Evolutionary conservation across 352 stramenopile genomes (phyloP).

Genomic region (Pythium brassicae): DNA sequence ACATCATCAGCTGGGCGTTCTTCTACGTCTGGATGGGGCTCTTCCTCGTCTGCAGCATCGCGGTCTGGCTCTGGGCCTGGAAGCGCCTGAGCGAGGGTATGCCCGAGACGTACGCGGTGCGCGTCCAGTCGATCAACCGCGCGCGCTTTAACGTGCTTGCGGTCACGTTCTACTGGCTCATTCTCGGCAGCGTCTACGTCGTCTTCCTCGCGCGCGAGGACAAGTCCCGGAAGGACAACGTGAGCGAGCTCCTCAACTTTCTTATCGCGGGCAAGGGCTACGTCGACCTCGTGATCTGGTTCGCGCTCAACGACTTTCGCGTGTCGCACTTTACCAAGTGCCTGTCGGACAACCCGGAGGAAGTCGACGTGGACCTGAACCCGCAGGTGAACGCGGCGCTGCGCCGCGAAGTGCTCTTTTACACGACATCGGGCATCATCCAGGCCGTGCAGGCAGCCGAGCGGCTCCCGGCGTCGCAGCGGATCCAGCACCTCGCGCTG

Average conservation of each 20-base stretch:
- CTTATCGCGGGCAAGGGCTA: slow-evolving; percentile 85
- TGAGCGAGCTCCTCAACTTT: slow-evolving; percentile 82
- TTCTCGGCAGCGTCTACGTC: slow-evolving; percentile 76
- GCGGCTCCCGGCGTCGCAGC: slow-evolving; percentile 63
- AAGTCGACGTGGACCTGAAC: slow-evolving; percentile 80
- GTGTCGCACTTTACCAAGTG: slow-evolving; percentile 73
- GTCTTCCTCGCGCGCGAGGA: slow-evolving; percentile 59
- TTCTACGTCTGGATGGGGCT: slow-evolving; percentile 87
- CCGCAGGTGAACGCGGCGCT: slow-evolving; percentile 87
- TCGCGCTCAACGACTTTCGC: slow-evolving; percentile 83
- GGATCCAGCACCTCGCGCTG: slow-evolving; percentile 80
- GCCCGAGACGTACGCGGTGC: slow-evolving; percentile 82
- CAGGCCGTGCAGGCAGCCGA: slow-evolving; percentile 81
- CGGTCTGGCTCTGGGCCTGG: slow-evolving; percentile 82
- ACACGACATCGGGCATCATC: slow-evolving; percentile 88
- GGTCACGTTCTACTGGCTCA: slow-evolving; percentile 87
- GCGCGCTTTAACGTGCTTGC: slow-evolving; percentile 86
- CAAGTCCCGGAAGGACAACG: slow-evolving; percentile 44
- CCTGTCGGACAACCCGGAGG: slow-evolving; percentile 43
- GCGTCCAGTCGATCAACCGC: slow-evolving; percentile 84
- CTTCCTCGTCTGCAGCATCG: slow-evolving; percentile 79
- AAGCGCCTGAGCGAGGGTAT: slow-evolving; percentile 85
- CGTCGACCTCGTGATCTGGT: slow-evolving; percentile 88
- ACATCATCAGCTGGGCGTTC: slow-evolving; percentile 84
- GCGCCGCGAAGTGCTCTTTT: slow-evolving; percentile 85